These are phyloP conservation scores for Dysphania ambrosioides DNA, from an alignment of 148 eudicot genomes.

Conservation along the genomic window DNA sequence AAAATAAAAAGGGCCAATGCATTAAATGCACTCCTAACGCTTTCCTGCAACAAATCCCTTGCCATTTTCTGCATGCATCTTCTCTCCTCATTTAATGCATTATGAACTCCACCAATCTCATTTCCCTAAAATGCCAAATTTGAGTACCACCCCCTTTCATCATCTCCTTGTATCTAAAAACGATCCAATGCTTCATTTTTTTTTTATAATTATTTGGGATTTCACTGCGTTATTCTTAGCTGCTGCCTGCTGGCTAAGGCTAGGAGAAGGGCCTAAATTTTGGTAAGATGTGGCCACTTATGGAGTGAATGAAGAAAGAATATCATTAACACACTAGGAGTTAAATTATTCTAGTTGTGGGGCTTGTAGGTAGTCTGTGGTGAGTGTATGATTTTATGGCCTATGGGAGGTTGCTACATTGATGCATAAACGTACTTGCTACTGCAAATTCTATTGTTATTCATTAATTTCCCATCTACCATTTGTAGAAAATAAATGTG, in stretches of 20 bases:
- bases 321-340: slow-evolving; percentile 7
- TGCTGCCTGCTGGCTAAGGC: not conserved
- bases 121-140: not conserved
- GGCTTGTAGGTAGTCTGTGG: not conserved
- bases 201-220: not conserved
- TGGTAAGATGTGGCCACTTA: not conserved
- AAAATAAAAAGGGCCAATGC: not conserved
- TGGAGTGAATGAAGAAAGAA: slow-evolving; percentile 8
- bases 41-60: slow-evolving; percentile 9
- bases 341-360: not conserved
- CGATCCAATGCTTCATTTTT: not conserved
- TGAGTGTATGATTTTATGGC: not conserved
- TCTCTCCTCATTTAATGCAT: slow-evolving; percentile 4
- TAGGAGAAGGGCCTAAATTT: slow-evolving; percentile 1
- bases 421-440: not conserved
- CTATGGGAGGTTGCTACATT: not conserved
- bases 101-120: not conserved
- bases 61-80: not conserved
- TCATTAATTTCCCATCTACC: not conserved
- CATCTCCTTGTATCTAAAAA: not conserved
- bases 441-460: not conserved
- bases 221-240: not conserved
- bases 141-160: not conserved
- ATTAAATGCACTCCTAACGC: slow-evolving; percentile 6
- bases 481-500: not conserved